Conservation (phyloP, 441 rosid species). For the Croton laevigatus region DNA sequence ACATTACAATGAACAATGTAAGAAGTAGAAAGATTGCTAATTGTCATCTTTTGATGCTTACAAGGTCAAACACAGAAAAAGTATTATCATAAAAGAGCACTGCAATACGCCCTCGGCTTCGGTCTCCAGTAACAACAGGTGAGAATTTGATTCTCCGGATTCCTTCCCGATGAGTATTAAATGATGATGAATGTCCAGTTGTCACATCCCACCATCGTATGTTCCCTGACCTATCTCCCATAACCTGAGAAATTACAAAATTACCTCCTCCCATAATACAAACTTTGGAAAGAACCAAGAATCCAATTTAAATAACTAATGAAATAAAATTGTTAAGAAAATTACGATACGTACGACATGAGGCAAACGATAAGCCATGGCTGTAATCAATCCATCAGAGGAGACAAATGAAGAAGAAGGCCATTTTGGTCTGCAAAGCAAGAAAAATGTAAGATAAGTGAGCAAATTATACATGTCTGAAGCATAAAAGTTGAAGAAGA, state of each 20-base stretch:
- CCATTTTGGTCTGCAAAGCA: constrained; percentile 90
- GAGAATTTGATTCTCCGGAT: constrained; percentile 95
- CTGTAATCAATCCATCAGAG: constrained; percentile 92
- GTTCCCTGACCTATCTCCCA: constrained; percentile 98
- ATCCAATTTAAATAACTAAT: constrained; percentile 12
- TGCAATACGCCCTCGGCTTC: constrained; percentile 92
- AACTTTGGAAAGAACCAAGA: constrained; percentile 21
- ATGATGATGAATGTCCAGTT: constrained; percentile 94
- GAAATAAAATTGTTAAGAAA: constrained; percentile 19
- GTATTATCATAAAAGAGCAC: constrained; percentile 96
- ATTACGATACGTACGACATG: constrained; percentile 74
- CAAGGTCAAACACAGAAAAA: constrained; percentile 92
- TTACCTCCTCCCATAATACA: constrained; percentile 23
- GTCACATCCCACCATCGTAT: constrained; percentile 99
- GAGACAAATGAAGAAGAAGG: constrained; percentile 95
- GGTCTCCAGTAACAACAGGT: constrained; percentile 92
- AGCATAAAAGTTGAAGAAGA: not conserved
- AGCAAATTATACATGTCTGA: not conserved
- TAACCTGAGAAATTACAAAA: constrained; percentile 63
- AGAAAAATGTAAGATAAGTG: constrained; percentile 23
- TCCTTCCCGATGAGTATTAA: constrained; percentile 89
- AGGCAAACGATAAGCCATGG: constrained; percentile 98
- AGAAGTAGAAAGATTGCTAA: not conserved
- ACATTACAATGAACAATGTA: constrained; percentile 8
- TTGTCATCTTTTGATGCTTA: constrained; percentile 42